Percentiles rank a stretch among this genome's conserved stretches.
Conservation (phyloP, 2,329 filamentous ascomycete species). For the Phaeoacremonium minimum region DNA sequence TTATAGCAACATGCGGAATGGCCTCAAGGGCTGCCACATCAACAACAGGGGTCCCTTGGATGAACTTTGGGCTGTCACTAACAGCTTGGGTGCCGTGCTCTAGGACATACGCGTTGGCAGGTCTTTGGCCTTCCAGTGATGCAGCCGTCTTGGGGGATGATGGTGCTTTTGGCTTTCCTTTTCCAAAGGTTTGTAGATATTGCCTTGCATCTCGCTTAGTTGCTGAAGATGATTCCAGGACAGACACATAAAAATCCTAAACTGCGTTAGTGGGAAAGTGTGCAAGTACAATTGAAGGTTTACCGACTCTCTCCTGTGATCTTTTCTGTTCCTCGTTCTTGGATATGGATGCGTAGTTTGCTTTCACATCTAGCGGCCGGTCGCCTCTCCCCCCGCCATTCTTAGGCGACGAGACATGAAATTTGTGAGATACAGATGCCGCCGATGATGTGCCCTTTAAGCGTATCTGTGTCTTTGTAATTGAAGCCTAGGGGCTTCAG, state of each 20-base stretch:
- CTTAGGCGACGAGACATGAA: constrained; percentile 17
- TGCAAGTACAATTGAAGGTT: constrained; percentile 6
- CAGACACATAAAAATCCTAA: constrained; percentile 79
- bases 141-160: neutral
- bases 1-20: constrained; percentile 70
- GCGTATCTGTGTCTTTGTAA: neutral
- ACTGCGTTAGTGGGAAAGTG: no score
- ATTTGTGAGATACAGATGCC: constrained; percentile 13
- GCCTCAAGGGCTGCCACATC: constrained; percentile 25
- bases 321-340: constrained; percentile 42
- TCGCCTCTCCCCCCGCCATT: no score
- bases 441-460: constrained; percentile 7
- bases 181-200: constrained; percentile 87
- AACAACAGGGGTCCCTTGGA: constrained; percentile 22
- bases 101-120: no score
- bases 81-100: constrained; percentile 20
- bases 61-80: constrained; percentile 26
- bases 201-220: constrained; percentile 90
- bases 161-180: no score
- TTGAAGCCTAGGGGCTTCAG: neutral
- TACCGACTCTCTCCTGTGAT: constrained; percentile 40
- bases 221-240: constrained; percentile 84
- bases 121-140: neutral
- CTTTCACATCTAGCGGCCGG: constrained; percentile 18
- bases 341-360: constrained; percentile 32